Evolutionary conservation across 495 filamentous ascomycete species (phyloP).

Genomic region (Neurospora tetraspora): DNA sequence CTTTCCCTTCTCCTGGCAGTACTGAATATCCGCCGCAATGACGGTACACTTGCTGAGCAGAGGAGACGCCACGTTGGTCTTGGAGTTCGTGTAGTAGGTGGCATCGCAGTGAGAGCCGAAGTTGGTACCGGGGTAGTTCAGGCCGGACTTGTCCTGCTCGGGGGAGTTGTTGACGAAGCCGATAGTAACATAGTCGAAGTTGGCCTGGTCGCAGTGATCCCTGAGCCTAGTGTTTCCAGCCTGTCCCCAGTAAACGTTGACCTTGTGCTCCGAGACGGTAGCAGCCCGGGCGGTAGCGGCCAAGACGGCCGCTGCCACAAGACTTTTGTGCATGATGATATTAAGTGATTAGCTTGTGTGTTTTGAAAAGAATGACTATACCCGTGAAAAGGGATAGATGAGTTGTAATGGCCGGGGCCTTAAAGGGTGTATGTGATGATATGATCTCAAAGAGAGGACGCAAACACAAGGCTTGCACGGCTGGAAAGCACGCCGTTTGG

Average conservation of each 20-base stretch:
- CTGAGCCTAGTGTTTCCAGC: conserved; percentile 15
- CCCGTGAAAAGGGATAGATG: conserved; percentile 8
- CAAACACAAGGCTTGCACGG: conserved; percentile 35
- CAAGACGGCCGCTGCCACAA: conserved; percentile 25
- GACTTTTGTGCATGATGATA: conserved; percentile 10
- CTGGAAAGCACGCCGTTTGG: conserved; percentile 26
- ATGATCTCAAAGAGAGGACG: conserved; percentile 34
- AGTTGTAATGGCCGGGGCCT: conserved; percentile 17
- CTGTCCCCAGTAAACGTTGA: conserved; percentile 33
- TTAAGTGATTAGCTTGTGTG: background rate
- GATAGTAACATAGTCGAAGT: conserved; percentile 32
- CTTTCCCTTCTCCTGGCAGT: conserved; percentile 53
- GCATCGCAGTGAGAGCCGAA: conserved; percentile 29
- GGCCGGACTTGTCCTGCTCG: conserved; percentile 20
- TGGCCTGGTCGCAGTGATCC: conserved; percentile 19
- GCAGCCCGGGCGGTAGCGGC: conserved; percentile 19
- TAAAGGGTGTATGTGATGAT: conserved; percentile 22
- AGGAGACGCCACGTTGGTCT: conserved; percentile 20
- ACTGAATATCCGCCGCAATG: conserved; percentile 44
- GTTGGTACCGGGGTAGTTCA: conserved; percentile 31
- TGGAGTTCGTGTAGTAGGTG: conserved; percentile 18
- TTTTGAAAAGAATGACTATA: conserved; percentile 9
- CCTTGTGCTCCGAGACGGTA: conserved; percentile 2
- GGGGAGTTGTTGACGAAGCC: conserved; percentile 34
- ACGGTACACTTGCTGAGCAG: conserved; percentile 32